Evolutionary conservation across 176 grass and related monocot genomes (phyloP).

Genomic region (Oropetium thomaeum): DNA sequence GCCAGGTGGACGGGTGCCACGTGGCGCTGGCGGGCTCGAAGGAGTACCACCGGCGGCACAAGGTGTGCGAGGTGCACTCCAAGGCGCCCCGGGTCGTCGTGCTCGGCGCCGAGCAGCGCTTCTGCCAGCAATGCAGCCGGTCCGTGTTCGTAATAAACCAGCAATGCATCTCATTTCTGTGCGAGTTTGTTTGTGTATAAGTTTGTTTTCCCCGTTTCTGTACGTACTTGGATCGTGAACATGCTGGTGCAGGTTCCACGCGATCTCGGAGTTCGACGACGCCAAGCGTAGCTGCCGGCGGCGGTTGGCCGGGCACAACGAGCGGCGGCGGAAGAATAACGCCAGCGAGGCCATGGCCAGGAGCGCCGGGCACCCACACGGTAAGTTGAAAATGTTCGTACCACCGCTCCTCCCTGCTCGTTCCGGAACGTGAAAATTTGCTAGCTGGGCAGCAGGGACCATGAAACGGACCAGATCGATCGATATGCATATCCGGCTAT

Average conservation of each 20-base stretch:
- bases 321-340: conserved; percentile 79
- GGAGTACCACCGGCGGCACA: conserved; percentile 85
- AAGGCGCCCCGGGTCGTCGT: conserved; percentile 71
- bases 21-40: conserved; percentile 44
- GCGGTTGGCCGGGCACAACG: conserved; percentile 80
- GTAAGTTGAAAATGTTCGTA: neutral
- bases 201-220: neutral
- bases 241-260: conserved; percentile 65
- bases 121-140: conserved; percentile 99
- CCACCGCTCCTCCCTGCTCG: neutral
- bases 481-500: neutral
- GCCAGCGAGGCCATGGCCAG: conserved; percentile 57
- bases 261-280: conserved; percentile 80
- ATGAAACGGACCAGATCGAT: neutral
- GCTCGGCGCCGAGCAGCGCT: conserved; percentile 71
- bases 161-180: too few species aligned
- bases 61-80: conserved; percentile 81
- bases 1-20: conserved; percentile 80
- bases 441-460: neutral
- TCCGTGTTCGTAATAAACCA: too few species aligned
- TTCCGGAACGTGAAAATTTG: neutral
- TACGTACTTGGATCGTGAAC: too few species aligned
- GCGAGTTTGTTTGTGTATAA: neutral
- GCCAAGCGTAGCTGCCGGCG: conserved; percentile 80
- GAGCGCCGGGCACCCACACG: conserved; percentile 42